phyloP scores from a whole-genome alignment of 2,329 filamentous ascomycete genomes.

The Epichloe amarillans region DNA sequence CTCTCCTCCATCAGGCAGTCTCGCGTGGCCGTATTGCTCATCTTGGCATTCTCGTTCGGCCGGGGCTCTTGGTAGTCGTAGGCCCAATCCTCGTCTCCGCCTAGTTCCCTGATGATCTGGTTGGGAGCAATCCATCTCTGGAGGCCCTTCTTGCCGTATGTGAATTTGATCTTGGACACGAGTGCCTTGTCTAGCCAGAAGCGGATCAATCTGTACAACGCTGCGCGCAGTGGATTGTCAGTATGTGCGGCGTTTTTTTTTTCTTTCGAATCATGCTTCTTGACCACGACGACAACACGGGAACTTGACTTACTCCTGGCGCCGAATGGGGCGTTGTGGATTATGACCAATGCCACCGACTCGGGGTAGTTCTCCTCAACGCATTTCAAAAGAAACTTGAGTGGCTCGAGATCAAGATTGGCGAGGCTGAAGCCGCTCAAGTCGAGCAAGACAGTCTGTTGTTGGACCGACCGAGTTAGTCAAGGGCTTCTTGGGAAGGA shows the following conservation, averaged over 20 bases:
- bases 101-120: slow-evolving; percentile 63
- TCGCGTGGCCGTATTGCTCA: slow-evolving; percentile 47
- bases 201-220: slow-evolving; percentile 77
- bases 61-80: slow-evolving; percentile 66
- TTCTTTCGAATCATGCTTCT: too few relatives aligned
- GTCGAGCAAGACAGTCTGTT: slow-evolving; percentile 30
- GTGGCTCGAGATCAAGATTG: too few relatives aligned
- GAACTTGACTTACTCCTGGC: slow-evolving; percentile 54
- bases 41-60: slow-evolving; percentile 55
- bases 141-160: slow-evolving; percentile 61
- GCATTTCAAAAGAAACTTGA: too few relatives aligned
- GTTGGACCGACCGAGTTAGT: slow-evolving; percentile 15
- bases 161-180: slow-evolving; percentile 77
- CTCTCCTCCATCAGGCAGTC: slow-evolving; percentile 49
- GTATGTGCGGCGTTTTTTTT: too few relatives aligned
- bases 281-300: background rate
- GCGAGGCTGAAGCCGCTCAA: too few relatives aligned
- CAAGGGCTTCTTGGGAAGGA: background rate
- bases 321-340: slow-evolving; percentile 85
- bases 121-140: slow-evolving; percentile 53
- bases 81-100: slow-evolving; percentile 64
- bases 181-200: slow-evolving; percentile 89
- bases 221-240: slow-evolving; percentile 21
- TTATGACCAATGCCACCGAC: slow-evolving; percentile 66
- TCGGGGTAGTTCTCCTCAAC: slow-evolving; percentile 82